Evolutionary conservation across 2,329 filamentous ascomycete species (phyloP).

Genomic region (Cordyceps sp.): DNA sequence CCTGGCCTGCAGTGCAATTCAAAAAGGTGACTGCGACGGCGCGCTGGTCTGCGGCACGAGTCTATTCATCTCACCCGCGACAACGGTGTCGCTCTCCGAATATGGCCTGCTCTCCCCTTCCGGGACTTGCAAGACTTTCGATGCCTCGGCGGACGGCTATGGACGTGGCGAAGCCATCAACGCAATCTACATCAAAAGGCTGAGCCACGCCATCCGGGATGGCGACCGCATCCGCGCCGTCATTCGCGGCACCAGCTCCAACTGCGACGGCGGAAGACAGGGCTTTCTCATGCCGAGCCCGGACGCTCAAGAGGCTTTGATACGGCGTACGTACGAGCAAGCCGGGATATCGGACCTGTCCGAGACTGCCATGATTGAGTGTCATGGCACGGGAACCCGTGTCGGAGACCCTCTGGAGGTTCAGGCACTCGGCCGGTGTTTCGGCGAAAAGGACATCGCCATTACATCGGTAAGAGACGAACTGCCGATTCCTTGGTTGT

Average conservation of each 20-base stretch:
- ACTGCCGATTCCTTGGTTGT: too few relatives aligned
- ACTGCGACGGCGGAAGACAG: slow-evolving; percentile 20
- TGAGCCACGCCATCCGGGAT: slow-evolving; percentile 22
- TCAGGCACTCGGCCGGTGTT: slow-evolving; percentile 12
- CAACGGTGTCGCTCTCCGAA: neutral
- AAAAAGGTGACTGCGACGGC: too few relatives aligned
- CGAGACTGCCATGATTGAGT: slow-evolving; percentile 7
- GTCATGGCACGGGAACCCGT: slow-evolving; percentile 17
- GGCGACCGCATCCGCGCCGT: slow-evolving; percentile 11
- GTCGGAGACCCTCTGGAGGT: slow-evolving; percentile 22
- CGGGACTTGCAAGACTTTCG: slow-evolving; percentile 12
- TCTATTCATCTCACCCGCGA: slow-evolving; percentile 6
- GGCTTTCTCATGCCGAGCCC: slow-evolving; percentile 22
- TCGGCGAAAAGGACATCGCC: too few relatives aligned
- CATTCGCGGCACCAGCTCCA: slow-evolving; percentile 14
- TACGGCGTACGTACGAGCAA: slow-evolving; percentile 11
- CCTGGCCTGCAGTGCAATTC: slow-evolving; percentile 1
- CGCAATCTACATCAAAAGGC: slow-evolving; percentile 19
- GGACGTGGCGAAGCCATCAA: slow-evolving; percentile 23
- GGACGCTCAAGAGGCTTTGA: slow-evolving; percentile 12
- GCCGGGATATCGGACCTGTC: slow-evolving; percentile 5
- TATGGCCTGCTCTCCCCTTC: slow-evolving; percentile 7
- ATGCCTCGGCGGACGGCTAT: slow-evolving; percentile 20
- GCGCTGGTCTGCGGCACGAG: slow-evolving; percentile 2
- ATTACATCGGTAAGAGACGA: too few relatives aligned